Conservation (phyloP, 768 basidiomycete species). For the Termitomyces sp. region DNA sequence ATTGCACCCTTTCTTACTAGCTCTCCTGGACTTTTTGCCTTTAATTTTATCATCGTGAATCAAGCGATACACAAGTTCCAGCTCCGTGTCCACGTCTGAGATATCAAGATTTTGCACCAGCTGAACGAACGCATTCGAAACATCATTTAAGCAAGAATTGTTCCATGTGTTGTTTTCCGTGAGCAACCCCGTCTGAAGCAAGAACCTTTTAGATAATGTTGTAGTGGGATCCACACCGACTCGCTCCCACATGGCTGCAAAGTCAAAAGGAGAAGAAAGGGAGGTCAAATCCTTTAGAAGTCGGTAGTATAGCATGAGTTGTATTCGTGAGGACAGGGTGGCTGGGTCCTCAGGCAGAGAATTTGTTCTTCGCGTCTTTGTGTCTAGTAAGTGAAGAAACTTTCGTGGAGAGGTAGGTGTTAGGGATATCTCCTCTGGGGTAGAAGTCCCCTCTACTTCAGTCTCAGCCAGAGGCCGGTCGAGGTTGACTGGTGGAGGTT, state of each 20-base stretch:
- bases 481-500: not conserved
- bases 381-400: constrained; percentile 51
- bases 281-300: constrained; percentile 51
- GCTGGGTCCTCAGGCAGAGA: constrained; percentile 55
- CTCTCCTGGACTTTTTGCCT: constrained; percentile 2
- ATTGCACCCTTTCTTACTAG: not conserved
- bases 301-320: constrained; percentile 74
- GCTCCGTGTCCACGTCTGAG: constrained; percentile 28
- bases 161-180: constrained; percentile 15
- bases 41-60: constrained; percentile 16
- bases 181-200: constrained; percentile 33
- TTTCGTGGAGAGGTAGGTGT: constrained; percentile 11
- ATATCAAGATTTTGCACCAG: constrained; percentile 23
- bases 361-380: constrained; percentile 55
- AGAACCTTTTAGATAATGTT: constrained; percentile 46
- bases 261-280: constrained; percentile 41
- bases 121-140: constrained; percentile 26
- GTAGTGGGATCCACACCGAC: constrained; percentile 35
- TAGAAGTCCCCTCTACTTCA: not conserved
- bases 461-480: not conserved
- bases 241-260: constrained; percentile 43
- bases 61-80: constrained; percentile 49
- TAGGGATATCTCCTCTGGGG: not conserved
- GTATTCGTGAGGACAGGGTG: constrained; percentile 52
- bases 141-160: constrained; percentile 31